Conservation (phyloP, 441 rosid genomes). For the Pelargonium exstipulatum region DNA sequence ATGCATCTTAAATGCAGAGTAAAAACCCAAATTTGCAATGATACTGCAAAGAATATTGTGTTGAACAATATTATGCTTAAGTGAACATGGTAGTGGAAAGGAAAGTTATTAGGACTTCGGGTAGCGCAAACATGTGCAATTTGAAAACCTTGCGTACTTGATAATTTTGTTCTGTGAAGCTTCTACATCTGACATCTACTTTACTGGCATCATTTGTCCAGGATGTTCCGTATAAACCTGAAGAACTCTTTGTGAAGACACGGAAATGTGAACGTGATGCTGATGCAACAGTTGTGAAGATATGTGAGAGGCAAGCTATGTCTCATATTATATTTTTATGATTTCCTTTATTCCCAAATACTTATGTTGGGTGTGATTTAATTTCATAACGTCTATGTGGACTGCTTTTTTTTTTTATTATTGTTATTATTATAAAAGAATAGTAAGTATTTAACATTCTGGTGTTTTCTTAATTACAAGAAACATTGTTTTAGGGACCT, state of each 20-base stretch:
- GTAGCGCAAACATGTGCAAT: background rate
- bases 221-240: slow-evolving; percentile 90
- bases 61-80: background rate
- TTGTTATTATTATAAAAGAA: background rate
- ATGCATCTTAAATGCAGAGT: background rate
- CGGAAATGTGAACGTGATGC: slow-evolving; percentile 85
- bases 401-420: background rate
- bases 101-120: background rate
- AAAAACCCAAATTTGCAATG: background rate
- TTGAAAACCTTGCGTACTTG: background rate
- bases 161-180: background rate
- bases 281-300: slow-evolving; percentile 54
- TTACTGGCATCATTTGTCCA: slow-evolving; percentile 18
- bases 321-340: background rate
- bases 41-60: background rate
- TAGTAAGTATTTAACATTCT: background rate
- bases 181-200: background rate
- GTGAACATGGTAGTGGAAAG: background rate
- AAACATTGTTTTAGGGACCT: background rate
- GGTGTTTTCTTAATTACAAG: background rate
- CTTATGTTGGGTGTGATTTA: background rate
- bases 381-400: background rate
- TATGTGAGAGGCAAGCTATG: slow-evolving; percentile 61
- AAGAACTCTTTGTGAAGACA: slow-evolving; percentile 64
- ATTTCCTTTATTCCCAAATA: background rate